Evolutionary conservation across 176 grass and related monocot genomes (phyloP), one percentile per base, ranked within the genome.

Genomic region (Musa schizocarpa): DNA sequence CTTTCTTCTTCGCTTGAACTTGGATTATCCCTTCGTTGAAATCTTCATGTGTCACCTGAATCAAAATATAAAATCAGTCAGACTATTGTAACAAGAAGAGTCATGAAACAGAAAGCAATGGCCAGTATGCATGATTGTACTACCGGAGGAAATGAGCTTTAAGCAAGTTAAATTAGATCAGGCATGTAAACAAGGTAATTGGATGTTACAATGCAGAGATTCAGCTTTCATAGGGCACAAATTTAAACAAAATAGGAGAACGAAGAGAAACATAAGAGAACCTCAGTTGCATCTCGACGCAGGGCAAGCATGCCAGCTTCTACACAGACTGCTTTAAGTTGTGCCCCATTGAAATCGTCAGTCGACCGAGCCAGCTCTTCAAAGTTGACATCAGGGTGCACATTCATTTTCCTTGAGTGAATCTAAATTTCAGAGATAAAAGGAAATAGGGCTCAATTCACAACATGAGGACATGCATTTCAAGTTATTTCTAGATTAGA

Each of bases 261-360:
- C 16, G 69, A 29, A 64, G 58, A 54, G 26, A 72, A 19, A 52
- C 54, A 22, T 68, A 19, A 19, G 55, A 52, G 34, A 27, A 97
- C 94, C 84, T 98, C 94, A 17, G 90, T 98, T 79, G 94, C 90
- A 71, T 98, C 94, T 48, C 88, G 82, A 19, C 94, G 94, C 59
- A 98, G 78, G 64, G 94, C 90, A 57, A 93, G 88, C 88, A 98
- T 98, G 76, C 94, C 94, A 63, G 94, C 94, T 82, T 98, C 94
- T 49, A 93, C 90, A 74, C 94, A 98, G 59, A 98, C 90, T 26
- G 94, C 90, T 82, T 98, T 98, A 72, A 98, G 72, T 74, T 98
- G 88, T 53, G 94, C 94, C 22, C 94, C 88, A 19, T 98, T 93
- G 64, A 93, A 98, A 79, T 93, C 88, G 57, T 98, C 90, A 13